A percentile compares a stretch with the other conserved stretches of the same genome.
phyloP scores from a whole-genome alignment of 805 yeast genomes.

The Pichia eremophila region DNA sequence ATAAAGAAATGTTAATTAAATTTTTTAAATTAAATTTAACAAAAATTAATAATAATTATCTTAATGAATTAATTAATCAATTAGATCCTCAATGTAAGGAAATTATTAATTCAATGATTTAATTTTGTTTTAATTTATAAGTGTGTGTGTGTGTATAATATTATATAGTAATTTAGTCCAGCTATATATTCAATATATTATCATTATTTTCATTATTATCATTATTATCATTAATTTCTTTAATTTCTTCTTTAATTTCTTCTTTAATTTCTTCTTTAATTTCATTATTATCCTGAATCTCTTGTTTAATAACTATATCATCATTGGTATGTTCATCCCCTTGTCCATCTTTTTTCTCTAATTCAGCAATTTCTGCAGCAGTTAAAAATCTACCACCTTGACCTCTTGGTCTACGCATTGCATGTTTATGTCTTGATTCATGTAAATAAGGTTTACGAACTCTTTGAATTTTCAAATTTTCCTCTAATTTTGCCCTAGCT shows the following conservation, averaged over 20 bases:
- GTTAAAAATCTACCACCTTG: constrained; percentile 97
- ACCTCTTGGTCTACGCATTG: constrained; percentile 98
- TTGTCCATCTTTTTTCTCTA: constrained; percentile 7
- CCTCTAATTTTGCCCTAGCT: constrained; percentile 90
- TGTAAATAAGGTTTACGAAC: constrained; percentile 91
- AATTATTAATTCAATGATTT: background rate
- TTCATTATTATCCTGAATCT: too few species aligned
- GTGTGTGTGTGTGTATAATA: too few species aligned
- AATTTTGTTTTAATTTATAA: too few species aligned
- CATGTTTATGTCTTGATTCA: constrained; percentile 96
- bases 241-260: too few species aligned
- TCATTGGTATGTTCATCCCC: too few species aligned
- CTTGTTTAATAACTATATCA: too few species aligned
- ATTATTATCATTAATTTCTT: too few species aligned
- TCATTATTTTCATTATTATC: too few species aligned
- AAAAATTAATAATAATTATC: constrained; percentile 1
- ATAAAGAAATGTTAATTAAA: constrained; percentile 26
- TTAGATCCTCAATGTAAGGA: constrained; percentile 5
- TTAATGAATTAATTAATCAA: background rate
- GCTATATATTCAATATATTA: too few species aligned
- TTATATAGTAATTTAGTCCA: background rate
- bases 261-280: too few species aligned
- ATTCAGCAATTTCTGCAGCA: constrained; percentile 79
- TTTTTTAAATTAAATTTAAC: constrained; percentile 20
- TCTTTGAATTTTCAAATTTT: constrained; percentile 73